Conservation (phyloP, 2,329 filamentous ascomycete species). For the Colletotrichum scovillei region DNA sequence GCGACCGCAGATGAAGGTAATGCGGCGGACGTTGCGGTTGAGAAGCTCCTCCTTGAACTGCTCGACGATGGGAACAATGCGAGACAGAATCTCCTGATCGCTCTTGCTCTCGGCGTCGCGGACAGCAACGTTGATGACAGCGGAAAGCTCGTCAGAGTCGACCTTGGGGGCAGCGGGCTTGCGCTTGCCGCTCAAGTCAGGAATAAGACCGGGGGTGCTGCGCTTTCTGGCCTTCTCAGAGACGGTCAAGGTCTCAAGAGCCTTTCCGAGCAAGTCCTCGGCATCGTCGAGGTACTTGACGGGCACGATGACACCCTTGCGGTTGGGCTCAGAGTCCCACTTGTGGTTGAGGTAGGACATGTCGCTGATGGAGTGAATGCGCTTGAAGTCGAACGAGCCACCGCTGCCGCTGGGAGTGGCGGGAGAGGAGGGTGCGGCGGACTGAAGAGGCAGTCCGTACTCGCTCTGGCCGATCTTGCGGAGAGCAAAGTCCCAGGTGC, state of each 20-base stretch:
- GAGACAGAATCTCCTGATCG: conserved; percentile 82
- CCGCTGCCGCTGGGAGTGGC: conserved; percentile 73
- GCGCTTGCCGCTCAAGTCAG: conserved; percentile 80
- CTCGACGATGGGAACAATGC: conserved; percentile 80
- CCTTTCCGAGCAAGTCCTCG: conserved; percentile 86
- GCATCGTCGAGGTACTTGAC: conserved; percentile 94
- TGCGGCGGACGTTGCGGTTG: conserved; percentile 82
- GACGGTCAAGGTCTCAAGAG: conserved; percentile 83
- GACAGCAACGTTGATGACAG: conserved; percentile 92
- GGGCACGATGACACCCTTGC: conserved; percentile 95
- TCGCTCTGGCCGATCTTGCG: conserved; percentile 94
- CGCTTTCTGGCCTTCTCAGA: conserved; percentile 67
- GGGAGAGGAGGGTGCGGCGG: conserved; percentile 86
- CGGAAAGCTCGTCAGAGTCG: conserved; percentile 83
- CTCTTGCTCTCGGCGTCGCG: conserved; percentile 86
- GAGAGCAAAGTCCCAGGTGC: conserved; percentile 96
- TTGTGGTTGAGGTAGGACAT: conserved; percentile 88
- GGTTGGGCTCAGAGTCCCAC: conserved; percentile 78
- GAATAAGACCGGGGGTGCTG: conserved; percentile 69
- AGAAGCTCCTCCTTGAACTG: conserved; percentile 87
- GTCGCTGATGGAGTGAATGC: conserved; percentile 95
- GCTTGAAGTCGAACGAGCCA: conserved; percentile 75
- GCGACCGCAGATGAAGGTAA: conserved; percentile 97
- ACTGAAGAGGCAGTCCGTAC: conserved; percentile 83
- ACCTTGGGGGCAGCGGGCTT: conserved; percentile 65